Evolutionary conservation across 441 rosid genomes (phyloP).

Genomic region (Euphorbia celastroides): DNA sequence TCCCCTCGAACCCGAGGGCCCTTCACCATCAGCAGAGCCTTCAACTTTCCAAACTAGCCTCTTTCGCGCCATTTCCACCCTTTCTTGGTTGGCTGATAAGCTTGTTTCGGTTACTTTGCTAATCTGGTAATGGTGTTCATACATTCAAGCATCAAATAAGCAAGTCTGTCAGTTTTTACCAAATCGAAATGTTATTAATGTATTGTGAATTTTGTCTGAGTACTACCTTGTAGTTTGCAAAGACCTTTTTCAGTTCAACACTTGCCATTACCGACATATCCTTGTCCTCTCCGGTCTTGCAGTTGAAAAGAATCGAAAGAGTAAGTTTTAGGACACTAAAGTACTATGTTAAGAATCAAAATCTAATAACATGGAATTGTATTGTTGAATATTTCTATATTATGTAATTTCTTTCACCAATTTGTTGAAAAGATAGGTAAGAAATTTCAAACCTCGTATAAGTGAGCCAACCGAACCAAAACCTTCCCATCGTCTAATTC

Average conservation of each 20-base stretch:
- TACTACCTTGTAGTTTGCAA: slow-evolving; percentile 56
- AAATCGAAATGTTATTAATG: neutral
- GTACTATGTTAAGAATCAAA: neutral
- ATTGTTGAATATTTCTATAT: neutral
- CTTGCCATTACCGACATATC: slow-evolving; percentile 62
- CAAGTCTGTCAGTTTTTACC: neutral
- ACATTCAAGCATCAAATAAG: slow-evolving; percentile 9
- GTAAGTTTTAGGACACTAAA: slow-evolving; percentile 7
- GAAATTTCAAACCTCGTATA: slow-evolving; percentile 37
- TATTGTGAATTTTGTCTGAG: neutral
- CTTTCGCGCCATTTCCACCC: slow-evolving; percentile 71
- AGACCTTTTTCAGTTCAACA: slow-evolving; percentile 64
- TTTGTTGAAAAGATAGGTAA: neutral
- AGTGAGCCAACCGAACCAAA: slow-evolving; percentile 45
- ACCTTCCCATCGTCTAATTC: slow-evolving; percentile 39
- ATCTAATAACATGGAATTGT: too few relatives aligned
- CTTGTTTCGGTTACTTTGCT: slow-evolving; percentile 54
- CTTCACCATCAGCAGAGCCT: slow-evolving; percentile 33
- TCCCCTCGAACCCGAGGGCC: slow-evolving; percentile 43
- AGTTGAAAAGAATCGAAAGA: slow-evolving; percentile 12
- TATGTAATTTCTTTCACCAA: neutral
- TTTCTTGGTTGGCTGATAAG: slow-evolving; percentile 86
- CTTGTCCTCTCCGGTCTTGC: slow-evolving; percentile 80
- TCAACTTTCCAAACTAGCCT: slow-evolving; percentile 76
- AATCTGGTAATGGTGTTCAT: slow-evolving; percentile 43